A percentile compares a stretch with the other conserved stretches of the same genome.
Conservation (phyloP, 352 stramenopile species). For the Poterioochromonas sp. region DNA sequence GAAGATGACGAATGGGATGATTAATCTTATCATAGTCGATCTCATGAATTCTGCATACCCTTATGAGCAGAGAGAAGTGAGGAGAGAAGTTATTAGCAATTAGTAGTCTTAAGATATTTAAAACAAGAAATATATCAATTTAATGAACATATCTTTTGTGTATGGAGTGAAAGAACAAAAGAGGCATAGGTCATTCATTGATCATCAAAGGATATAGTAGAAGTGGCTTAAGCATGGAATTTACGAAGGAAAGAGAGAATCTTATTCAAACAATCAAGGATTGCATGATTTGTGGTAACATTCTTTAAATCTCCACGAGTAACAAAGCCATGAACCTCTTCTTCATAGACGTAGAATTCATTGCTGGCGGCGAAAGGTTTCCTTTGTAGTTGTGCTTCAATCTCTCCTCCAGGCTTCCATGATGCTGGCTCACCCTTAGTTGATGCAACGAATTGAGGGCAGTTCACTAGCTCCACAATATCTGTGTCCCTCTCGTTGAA, state of each 20-base stretch:
- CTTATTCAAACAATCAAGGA: neutral
- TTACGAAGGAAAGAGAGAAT: neutral
- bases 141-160: too few relatives aligned
- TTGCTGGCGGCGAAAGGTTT: neutral
- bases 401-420: neutral
- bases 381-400: neutral
- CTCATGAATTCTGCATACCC: too few relatives aligned
- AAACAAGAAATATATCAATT: too few relatives aligned
- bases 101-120: too few relatives aligned
- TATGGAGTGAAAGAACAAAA: too few relatives aligned
- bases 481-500: neutral
- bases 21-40: neutral
- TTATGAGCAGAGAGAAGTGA: too few relatives aligned
- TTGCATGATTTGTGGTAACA: neutral
- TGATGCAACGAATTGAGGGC: neutral
- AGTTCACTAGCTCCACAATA: neutral
- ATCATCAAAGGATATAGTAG: too few relatives aligned
- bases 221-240: neutral
- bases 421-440: neutral
- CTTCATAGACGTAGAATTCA: neutral
- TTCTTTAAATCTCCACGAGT: neutral
- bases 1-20: slow-evolving; percentile 7
- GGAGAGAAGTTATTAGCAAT: too few relatives aligned
- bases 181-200: too few relatives aligned
- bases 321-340: neutral